Evolutionary conservation across 129 eudicot genomes (phyloP).

Genomic region (Helichrysum umbraculigerum): DNA sequence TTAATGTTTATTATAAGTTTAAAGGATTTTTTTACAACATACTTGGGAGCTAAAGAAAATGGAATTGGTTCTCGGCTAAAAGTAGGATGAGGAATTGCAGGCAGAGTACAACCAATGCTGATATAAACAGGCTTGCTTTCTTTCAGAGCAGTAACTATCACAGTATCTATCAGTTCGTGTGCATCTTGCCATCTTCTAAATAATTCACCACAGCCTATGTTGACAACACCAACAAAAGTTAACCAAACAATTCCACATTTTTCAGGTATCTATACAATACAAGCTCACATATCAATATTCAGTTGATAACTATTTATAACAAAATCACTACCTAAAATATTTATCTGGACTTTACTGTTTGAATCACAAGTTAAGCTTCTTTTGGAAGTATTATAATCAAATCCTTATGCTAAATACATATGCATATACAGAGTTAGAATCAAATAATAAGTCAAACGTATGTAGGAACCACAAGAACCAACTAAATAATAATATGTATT

Average conservation of each 20-base stretch:
- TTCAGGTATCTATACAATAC: not conserved
- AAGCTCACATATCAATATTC: no score
- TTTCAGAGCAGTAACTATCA: conserved; percentile 52
- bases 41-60: conserved; percentile 27
- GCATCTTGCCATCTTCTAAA: conserved; percentile 69
- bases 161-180: conserved; percentile 54
- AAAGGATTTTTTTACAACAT: not conserved
- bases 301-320: not conserved
- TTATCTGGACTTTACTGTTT: not conserved
- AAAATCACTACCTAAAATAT: not conserved
- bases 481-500: no score
- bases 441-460: not conserved
- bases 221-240: not conserved
- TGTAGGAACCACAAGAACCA: not conserved
- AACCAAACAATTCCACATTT: not conserved
- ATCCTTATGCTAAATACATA: not conserved
- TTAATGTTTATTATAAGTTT: not conserved
- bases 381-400: not conserved
- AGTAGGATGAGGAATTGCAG: conserved; percentile 62
- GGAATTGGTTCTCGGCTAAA: conserved; percentile 59
- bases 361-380: conserved; percentile 5
- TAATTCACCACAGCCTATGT: conserved; percentile 57
- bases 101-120: conserved; percentile 56
- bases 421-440: not conserved
- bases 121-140: conserved; percentile 73